Evolutionary conservation across 805 yeast genomes (phyloP), one percentile per base, ranked within the genome.

Genomic region (Tetrapisispora taiwanensis): DNA sequence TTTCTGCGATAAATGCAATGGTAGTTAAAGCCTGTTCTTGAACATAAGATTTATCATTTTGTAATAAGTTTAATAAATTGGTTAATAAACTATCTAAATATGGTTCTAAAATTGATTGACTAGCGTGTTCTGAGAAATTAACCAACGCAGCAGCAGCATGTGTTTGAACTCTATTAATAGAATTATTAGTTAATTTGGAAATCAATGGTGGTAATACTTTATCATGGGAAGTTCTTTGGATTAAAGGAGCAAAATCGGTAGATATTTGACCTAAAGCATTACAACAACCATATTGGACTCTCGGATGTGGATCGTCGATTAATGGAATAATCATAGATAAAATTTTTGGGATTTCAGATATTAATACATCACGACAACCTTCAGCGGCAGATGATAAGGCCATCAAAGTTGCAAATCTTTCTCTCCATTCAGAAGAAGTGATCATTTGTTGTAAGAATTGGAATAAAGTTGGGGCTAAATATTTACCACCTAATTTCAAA

Each of bases 141-240:
- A 92, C 97, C 55, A 90, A 71, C 0, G 98, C 98, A 42, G 98
- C 98, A 36, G 98, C 97, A 15, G 97, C 97, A 60, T 92, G 98
- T 0, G 96, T 86, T 68, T 90, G 97, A 20, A 92, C 98, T 58
- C 97, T 73, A 42, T 94, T 90, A 46, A 82, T 89, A 40, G 87
- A 78, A 50, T 74, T 74, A 49, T 74, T 71, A 2, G 81, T 79
- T 42, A 92, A 73, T 70, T 77, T 86, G 12, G 94, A 79, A 44
- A 92, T 84, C 51, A 92, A 72, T 2, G 94, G 92, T 7, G 97
- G 97, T 44, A 92, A 70, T 37, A 92, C 79, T 50, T 84, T 71
- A 52, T 75, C 76, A 49, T 89, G 95, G 18, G 87, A 74, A 41
- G 84, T 79, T 54, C 81, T 73, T 68, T 92, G 97, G 47, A 92